A percentile compares a stretch with the other conserved stretches of the same genome.
Conservation (phyloP, 306 rosid genomes). For the Pueraria montana region DNA sequence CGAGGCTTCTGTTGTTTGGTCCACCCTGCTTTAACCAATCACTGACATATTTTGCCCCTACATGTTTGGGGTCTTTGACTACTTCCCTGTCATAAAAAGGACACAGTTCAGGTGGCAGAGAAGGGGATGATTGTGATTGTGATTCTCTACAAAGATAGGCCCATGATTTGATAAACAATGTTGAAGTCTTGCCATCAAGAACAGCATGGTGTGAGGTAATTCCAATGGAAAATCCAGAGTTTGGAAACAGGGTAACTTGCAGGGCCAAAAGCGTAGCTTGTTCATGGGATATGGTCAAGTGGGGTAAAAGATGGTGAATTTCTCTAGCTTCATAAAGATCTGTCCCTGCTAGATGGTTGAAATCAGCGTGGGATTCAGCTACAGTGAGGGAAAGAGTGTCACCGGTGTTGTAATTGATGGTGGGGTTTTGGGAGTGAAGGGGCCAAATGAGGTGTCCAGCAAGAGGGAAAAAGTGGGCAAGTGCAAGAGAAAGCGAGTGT, state of each 20-base stretch:
- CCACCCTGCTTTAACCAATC: slow-evolving; percentile 57
- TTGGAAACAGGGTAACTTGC: slow-evolving; percentile 60
- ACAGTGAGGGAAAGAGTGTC: slow-evolving; percentile 50
- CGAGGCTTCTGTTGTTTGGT: slow-evolving; percentile 61
- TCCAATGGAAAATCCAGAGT: slow-evolving; percentile 58
- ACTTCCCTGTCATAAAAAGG: slow-evolving; percentile 57
- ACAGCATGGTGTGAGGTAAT: slow-evolving; percentile 57
- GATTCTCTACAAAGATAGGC: slow-evolving; percentile 53
- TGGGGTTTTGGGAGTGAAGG: slow-evolving; percentile 38
- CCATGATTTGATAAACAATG: slow-evolving; percentile 67
- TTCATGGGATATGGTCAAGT: slow-evolving; percentile 40
- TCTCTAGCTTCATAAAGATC: slow-evolving; percentile 31
- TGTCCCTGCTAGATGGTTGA: slow-evolving; percentile 42
- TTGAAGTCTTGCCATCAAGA: slow-evolving; percentile 55
- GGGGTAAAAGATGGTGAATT: slow-evolving; percentile 56
- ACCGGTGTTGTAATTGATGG: neutral
- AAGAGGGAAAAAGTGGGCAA: slow-evolving; percentile 50
- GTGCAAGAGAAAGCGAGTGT: slow-evolving; percentile 49
- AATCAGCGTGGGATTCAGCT: slow-evolving; percentile 56
- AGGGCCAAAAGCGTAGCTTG: slow-evolving; percentile 46
- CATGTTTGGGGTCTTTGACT: slow-evolving; percentile 50
- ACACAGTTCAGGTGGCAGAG: slow-evolving; percentile 17
- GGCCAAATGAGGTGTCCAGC: slow-evolving; percentile 54
- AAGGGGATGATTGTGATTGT: neutral
- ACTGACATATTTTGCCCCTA: slow-evolving; percentile 28